Evolutionary conservation across 352 stramenopile species (phyloP).

Genomic region (Phytophthora sansomeana): DNA sequence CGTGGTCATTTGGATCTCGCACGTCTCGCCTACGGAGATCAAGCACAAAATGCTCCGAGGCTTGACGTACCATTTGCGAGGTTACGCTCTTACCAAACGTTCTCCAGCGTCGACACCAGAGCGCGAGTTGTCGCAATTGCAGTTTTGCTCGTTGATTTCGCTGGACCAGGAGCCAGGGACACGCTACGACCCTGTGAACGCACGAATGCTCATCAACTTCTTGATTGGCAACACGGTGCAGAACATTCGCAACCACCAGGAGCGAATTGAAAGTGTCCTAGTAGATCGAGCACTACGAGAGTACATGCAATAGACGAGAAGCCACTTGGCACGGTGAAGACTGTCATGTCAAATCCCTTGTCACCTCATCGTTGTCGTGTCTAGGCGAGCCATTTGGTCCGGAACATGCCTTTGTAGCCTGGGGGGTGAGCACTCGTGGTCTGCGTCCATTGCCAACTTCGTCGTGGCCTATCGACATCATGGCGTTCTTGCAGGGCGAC

Average conservation of each 20-base stretch:
- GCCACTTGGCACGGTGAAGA: too few species aligned
- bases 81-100: slow-evolving; percentile 66
- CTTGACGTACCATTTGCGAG: slow-evolving; percentile 52
- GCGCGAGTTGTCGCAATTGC: slow-evolving; percentile 50
- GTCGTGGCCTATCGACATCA: not conserved
- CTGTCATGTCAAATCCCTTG: slow-evolving; percentile 9
- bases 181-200: slow-evolving; percentile 30
- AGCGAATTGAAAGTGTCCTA: slow-evolving; percentile 56
- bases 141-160: slow-evolving; percentile 63
- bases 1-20: slow-evolving; percentile 65
- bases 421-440: not conserved
- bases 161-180: slow-evolving; percentile 45
- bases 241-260: slow-evolving; percentile 47
- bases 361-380: slow-evolving; percentile 19
- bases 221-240: slow-evolving; percentile 45
- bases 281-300: slow-evolving; percentile 29
- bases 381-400: slow-evolving; percentile 6
- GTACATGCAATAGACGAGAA: slow-evolving; percentile 15
- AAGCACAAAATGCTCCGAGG: slow-evolving; percentile 44
- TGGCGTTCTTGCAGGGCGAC: slow-evolving; percentile 16
- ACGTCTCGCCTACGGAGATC: slow-evolving; percentile 65
- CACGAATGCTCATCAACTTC: slow-evolving; percentile 53
- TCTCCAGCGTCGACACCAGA: slow-evolving; percentile 33
- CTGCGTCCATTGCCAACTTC: not conserved
- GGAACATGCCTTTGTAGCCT: slow-evolving; percentile 27